These are phyloP conservation scores for Phytophthora ramorum DNA, from an alignment of 352 stramenopile genomes.

Conservation along the genomic window DNA sequence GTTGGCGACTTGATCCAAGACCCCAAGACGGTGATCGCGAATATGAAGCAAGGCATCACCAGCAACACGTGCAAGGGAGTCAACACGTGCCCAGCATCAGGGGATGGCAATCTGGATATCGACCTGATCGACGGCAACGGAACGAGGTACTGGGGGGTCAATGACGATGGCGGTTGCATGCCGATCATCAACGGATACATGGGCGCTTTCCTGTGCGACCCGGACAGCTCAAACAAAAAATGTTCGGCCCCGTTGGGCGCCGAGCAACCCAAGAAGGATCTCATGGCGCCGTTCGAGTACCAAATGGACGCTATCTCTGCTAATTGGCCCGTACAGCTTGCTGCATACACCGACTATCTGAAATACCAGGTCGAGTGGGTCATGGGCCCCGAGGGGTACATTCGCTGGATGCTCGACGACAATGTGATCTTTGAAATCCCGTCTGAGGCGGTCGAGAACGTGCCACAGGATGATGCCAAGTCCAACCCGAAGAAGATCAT, in stretches of 20 bases:
- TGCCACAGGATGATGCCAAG: constrained; percentile 38
- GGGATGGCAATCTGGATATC: constrained; percentile 49
- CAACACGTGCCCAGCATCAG: constrained; percentile 57
- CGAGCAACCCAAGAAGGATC: constrained; percentile 35
- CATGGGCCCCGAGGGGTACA: constrained; percentile 52
- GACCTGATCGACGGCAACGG: constrained; percentile 49
- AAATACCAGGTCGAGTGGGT: constrained; percentile 74
- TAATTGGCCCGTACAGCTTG: constrained; percentile 49
- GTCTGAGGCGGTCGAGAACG: constrained; percentile 48
- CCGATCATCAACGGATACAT: constrained; percentile 61
- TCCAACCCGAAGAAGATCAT: constrained; percentile 63
- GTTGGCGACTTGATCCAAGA: constrained; percentile 35
- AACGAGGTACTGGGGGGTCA: constrained; percentile 57
- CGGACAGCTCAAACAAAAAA: constrained; percentile 48
- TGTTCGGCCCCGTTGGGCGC: constrained; percentile 37
- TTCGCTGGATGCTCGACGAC: constrained; percentile 61
- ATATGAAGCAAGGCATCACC: constrained; percentile 43
- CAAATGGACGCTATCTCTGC: constrained; percentile 72
- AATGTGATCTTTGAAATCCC: constrained; percentile 66
- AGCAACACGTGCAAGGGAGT: constrained; percentile 52
- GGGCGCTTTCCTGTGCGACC: constrained; percentile 53
- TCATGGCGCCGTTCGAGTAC: constrained; percentile 59
- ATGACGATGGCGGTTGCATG: constrained; percentile 58
- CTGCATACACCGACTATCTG: constrained; percentile 53
- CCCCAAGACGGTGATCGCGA: constrained; percentile 40